Base-by-base conservation (phyloP, 306 rosid genomes). In the Psophocarpus tetragonolobus region DNA sequence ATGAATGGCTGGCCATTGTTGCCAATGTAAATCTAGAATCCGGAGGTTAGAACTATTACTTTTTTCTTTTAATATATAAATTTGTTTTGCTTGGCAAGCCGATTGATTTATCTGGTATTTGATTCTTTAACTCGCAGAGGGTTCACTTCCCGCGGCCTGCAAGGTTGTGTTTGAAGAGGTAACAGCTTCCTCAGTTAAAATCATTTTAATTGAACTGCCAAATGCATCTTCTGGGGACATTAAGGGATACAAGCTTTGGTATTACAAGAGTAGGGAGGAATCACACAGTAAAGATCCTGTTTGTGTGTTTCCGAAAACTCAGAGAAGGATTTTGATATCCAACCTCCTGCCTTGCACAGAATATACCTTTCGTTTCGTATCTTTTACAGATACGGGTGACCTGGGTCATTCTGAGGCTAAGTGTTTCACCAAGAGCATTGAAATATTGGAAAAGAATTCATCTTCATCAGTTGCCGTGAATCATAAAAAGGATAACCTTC, bases 91-190 rank as follows among this genome's bases (percentile, higher is more conserved):
- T 64, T 60, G 65, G 51, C 39, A 50, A 44, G 35, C 17, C 33
- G 66, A 76, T 78, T 83, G 73, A 44, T 54, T 68, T 60, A 26
- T 30, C 9, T 72, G 73, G 47, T 63, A 44, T 84, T 17, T 76
- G 68, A 66, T 56, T 69, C 63, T 78, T 64, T 29, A 50, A 45
- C 65, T 53, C 20, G 63, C 97, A 96, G 99, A 92, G 86, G 99
- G 88, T 75, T 96, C 99, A 6, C 97, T 96, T 82, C 99, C 99
- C 54, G 93, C 99, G 57, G 99, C 99, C 62, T 96, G 99, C 96
- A 96, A 92, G 89, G 93, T 91, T 87, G 79, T 96, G 80, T 96
- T 92, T 79, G 98, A 96, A 87, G 97, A 91, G 87, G 87, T 90
- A 60, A 74, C 93, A 62, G 82, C 94, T 66, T 86, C 94, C 50